phyloP scores from a whole-genome alignment of 768 basidiomycete genomes.

The Tremella mesenterica region DNA sequence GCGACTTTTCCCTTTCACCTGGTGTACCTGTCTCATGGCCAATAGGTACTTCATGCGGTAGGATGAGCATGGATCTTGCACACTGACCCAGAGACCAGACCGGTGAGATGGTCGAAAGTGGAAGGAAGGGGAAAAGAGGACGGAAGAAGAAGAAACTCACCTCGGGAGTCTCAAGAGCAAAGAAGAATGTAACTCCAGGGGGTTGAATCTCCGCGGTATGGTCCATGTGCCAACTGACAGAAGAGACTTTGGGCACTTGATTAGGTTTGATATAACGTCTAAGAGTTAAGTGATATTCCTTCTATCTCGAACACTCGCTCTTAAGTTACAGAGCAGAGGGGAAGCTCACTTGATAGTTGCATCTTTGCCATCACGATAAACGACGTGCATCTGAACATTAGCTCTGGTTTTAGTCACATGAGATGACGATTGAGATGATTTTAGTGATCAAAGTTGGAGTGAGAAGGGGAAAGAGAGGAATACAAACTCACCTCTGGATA shows the following conservation, averaged over 20 bases:
- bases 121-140: too few species aligned
- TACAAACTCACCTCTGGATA: slow-evolving; percentile 47
- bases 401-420: too few species aligned
- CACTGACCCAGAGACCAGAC: too few species aligned
- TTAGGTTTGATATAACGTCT: slow-evolving; percentile 10
- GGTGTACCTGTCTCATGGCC: neutral
- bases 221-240: slow-evolving; percentile 5
- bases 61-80: too few species aligned
- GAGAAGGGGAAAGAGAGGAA: neutral
- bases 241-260: slow-evolving; percentile 8
- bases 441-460: too few species aligned
- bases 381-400: slow-evolving; percentile 49
- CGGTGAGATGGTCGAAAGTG: too few species aligned
- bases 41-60: too few species aligned
- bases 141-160: too few species aligned
- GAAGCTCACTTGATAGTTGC: neutral
- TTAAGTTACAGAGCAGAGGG: slow-evolving; percentile 25
- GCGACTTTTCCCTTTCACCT: slow-evolving; percentile 1
- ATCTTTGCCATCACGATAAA: slow-evolving; percentile 51
- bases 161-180: slow-evolving; percentile 46
- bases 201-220: slow-evolving; percentile 53
- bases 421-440: too few species aligned
- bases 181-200: slow-evolving; percentile 55
- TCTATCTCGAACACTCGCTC: slow-evolving; percentile 52
- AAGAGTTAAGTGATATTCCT: slow-evolving; percentile 34